A percentile compares a stretch with the other conserved stretches of the same genome.
Evolutionary conservation across 2,329 filamentous ascomycete species (phyloP).

Genomic region (Clonostachys rosea): DNA sequence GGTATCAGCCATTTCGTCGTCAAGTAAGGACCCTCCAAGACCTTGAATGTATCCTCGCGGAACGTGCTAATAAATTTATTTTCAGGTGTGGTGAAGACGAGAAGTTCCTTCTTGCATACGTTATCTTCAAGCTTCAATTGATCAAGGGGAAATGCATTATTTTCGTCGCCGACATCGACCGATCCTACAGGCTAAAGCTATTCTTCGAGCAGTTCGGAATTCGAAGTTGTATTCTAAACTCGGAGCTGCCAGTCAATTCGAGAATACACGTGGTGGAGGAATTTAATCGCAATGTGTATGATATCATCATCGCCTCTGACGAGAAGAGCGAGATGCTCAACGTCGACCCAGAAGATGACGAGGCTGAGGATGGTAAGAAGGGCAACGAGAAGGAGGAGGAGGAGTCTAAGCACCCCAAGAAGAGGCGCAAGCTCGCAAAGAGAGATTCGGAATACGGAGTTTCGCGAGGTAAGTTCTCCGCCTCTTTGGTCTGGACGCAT

Average conservation of each 20-base stretch:
- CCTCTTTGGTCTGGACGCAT: background rate
- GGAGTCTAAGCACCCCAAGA: constrained; percentile 28
- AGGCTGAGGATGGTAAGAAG: constrained; percentile 17
- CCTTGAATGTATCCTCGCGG: background rate
- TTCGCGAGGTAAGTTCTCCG: constrained; percentile 59
- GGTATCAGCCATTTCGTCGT: constrained; percentile 85
- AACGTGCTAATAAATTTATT: constrained; percentile 7
- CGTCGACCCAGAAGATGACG: constrained; percentile 27
- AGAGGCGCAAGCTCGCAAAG: constrained; percentile 61
- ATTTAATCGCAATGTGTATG: constrained; percentile 95
- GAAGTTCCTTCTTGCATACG: constrained; percentile 88
- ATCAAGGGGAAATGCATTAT: constrained; percentile 83
- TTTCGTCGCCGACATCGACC: constrained; percentile 77
- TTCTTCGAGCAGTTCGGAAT: constrained; percentile 97
- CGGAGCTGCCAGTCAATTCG: constrained; percentile 88
- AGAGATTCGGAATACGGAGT: constrained; percentile 87
- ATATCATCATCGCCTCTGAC: constrained; percentile 95
- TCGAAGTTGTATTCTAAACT: constrained; percentile 88
- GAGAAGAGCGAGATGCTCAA: constrained; percentile 71
- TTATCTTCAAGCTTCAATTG: constrained; percentile 91
- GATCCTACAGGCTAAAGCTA: constrained; percentile 86
- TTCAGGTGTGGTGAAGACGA: constrained; percentile 85
- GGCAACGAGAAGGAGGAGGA: constrained; percentile 15
- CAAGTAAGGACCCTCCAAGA: constrained; percentile 41
- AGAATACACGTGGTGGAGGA: constrained; percentile 93